Evolutionary conservation across 1,284 basidiomycete genomes (phyloP), one percentile per base, ranked within the genome.

Genomic region (Testicularia cyperi): DNA sequence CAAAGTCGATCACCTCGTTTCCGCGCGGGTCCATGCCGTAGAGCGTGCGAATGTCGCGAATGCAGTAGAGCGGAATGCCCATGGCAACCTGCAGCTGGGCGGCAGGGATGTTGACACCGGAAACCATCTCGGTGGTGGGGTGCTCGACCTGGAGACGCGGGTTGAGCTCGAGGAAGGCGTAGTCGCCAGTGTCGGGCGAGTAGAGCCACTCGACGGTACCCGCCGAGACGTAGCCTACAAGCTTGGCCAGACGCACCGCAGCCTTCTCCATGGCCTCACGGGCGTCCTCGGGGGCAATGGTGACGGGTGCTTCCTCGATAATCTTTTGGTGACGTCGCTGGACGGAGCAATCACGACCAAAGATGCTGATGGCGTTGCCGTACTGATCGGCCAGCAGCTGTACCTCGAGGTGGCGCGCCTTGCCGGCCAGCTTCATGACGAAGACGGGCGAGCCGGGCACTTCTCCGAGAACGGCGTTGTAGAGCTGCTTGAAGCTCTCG

Each of bases 261-360:
- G 95, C 92, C 70, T 92, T 90, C 78, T 98, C 95, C 95, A 98
- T 98, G 78, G 92, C 81, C 84, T 92, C 33, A 87, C 87, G 38
- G 85, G 86, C 71, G 85, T 87, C 15, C 33, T 72, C 66, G 26
- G 68, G 63, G 29, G 95, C 95, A 64, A 98, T 97, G 16, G 94
- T 97, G 38, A 99, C 94, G 20, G 95, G 95, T 8, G 95, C 95
- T 79, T 99, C 95, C 80, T 99, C 95, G 54, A 99, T 99, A 69
- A 99, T 99, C 82, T 99, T 99, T 79, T 99, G 95, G 80, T 99
- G 95, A 63, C 95, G 89, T 71, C 95, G 89, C 80, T 99, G 95
- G 37, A 99, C 95, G 45, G 95, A 98, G 78, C 95, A 99, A 78
- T 98, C 95, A 78, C 95, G 92, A 70, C 95, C 95, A 74, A 98